These are phyloP conservation scores for Lobosporangium transversale DNA, from an alignment of 192 early-diverging fungal genomes.

Conservation along the genomic window DNA sequence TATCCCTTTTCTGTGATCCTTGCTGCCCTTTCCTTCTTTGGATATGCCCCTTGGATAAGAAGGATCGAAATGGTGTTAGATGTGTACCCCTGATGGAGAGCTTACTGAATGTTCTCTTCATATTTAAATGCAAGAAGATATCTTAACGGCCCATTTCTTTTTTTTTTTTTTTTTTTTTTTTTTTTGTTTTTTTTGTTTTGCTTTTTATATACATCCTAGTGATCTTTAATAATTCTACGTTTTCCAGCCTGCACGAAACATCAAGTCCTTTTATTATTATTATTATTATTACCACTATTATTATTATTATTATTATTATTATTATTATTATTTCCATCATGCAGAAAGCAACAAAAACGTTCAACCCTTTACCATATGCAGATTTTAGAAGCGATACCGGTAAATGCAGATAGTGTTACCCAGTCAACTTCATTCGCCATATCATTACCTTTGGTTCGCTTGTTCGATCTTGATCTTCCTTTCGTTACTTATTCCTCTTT, in stretches of 20 bases:
- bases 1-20: too few species aligned
- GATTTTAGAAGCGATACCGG: constrained; percentile 65
- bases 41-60: too few species aligned
- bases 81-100: too few species aligned
- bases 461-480: neutral
- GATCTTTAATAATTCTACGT: neutral
- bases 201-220: neutral
- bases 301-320: too few species aligned
- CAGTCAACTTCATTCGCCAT: neutral
- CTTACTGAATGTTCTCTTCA: too few species aligned
- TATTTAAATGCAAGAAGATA: too few species aligned
- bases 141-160: neutral
- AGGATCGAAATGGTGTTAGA: too few species aligned
- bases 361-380: constrained; percentile 31
- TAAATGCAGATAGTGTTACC: neutral
- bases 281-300: neutral
- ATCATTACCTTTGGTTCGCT: neutral
- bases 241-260: neutral
- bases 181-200: neutral
- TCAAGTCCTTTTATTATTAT: neutral
- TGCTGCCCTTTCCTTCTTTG: too few species aligned
- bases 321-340: neutral
- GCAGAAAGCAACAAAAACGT: neutral
- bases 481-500: neutral
- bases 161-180: neutral